These are phyloP conservation scores for Daldinia sp. DNA, from an alignment of 2,329 filamentous ascomycete species.

Conservation along the genomic window DNA sequence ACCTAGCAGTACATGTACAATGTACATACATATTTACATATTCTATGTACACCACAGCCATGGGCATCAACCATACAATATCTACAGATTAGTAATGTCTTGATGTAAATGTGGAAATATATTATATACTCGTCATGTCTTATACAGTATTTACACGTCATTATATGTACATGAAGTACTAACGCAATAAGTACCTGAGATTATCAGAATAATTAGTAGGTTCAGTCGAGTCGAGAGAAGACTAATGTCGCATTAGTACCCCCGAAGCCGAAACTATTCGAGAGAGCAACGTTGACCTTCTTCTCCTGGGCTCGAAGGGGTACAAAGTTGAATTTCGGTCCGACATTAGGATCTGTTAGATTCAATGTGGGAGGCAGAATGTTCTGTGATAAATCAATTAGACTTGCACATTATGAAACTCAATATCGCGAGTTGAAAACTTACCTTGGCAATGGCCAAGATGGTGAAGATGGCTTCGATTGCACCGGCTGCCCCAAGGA, in stretches of 20 bases:
- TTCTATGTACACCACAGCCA: too few species aligned
- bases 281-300: slow-evolving; percentile 79
- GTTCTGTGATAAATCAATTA: slow-evolving; percentile 64
- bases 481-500: slow-evolving; percentile 91
- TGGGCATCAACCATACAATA: neutral
- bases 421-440: slow-evolving; percentile 47
- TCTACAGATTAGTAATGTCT: neutral
- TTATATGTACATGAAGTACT: slow-evolving; percentile 5
- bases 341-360: slow-evolving; percentile 72
- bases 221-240: slow-evolving; percentile 63
- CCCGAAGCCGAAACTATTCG: slow-evolving; percentile 98
- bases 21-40: too few species aligned
- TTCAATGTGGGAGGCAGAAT: slow-evolving; percentile 89
- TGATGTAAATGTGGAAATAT: neutral
- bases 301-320: slow-evolving; percentile 77
- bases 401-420: slow-evolving; percentile 14
- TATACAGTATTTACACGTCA: slow-evolving; percentile 8
- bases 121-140: slow-evolving; percentile 15
- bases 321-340: slow-evolving; percentile 88
- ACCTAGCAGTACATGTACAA: slow-evolving; percentile 14
- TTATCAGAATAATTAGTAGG: neutral
- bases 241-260: slow-evolving; percentile 94
- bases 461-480: slow-evolving; percentile 90
- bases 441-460: slow-evolving; percentile 81
- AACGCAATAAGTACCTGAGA: neutral